These are phyloP conservation scores for Cunninghamia lanceolata DNA, from an alignment of 75 land plant genomes.

Conservation along the genomic window DNA sequence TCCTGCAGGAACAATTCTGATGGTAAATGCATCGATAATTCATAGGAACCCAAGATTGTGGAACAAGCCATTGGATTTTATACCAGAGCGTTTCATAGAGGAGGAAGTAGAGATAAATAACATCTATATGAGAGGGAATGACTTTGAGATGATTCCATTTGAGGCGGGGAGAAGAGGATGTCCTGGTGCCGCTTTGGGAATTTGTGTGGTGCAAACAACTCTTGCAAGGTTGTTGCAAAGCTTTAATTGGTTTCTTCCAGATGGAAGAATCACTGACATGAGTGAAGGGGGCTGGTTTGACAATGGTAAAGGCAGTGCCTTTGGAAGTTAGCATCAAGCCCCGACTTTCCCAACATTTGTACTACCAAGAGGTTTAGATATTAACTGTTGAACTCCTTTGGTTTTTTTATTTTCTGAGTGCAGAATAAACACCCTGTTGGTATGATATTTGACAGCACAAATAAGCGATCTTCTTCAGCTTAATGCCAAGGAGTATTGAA, in stretches of 20 bases:
- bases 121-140: conserved; percentile 16
- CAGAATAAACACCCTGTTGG: too few species aligned
- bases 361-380: too few species aligned
- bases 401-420: too few species aligned
- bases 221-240: conserved; percentile 21
- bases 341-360: not conserved
- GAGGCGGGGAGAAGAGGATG: conserved; percentile 28
- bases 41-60: conserved; percentile 12
- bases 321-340: not conserved
- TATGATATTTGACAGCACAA: too few species aligned
- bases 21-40: conserved; percentile 27
- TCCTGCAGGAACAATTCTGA: conserved; percentile 10
- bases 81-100: conserved; percentile 25
- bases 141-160: conserved; percentile 31
- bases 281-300: not conserved
- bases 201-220: conserved; percentile 12
- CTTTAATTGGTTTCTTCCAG: conserved; percentile 13
- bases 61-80: conserved; percentile 10
- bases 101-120: not conserved
- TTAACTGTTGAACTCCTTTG: too few species aligned
- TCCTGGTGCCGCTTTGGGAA: conserved; percentile 15
- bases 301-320: not conserved
- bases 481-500: too few species aligned
- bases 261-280: not conserved
- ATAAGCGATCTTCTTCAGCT: too few species aligned